Base-by-base conservation (phyloP, 2,329 filamentous ascomycete species). In the Apiospora malaysiana region DNA sequence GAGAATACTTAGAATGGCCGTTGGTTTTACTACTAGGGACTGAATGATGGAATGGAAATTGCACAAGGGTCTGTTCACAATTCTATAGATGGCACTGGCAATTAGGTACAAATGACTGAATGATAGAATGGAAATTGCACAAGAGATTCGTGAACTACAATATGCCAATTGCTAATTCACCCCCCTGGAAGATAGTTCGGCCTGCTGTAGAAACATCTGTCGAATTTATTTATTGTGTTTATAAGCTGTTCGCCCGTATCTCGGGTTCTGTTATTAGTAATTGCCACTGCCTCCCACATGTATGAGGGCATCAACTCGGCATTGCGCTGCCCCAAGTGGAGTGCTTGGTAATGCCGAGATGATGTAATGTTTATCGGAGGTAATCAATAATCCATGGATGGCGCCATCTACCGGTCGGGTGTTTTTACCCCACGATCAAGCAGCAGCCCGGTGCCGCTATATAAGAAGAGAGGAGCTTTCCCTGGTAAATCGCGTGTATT, bases 261-360 rank as follows among this genome's bases (percentile, higher is more conserved):
- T 63, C 56, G 56, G 56, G 18, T 40, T 63, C 27, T 63, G 56
- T 5, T 63, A 63, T 63, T 63, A 63, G 21, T 63, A 63, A 63
- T 63, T 63, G 32, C 56, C 56, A 40, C 56, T 63, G 40, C 32
- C 32, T 21, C 27, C 56, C 40, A 40, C 18, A 18, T 18, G 18
- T 10, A 40, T 7, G 21, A 37, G 51, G 51, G 56, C 27, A 27
- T 59, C 7, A 9, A 37, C 49, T 32, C 49, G 27, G 51, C 27
- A 63, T 40, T 63, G 27, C 56, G 37, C 21, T 18, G 8, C 56
- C 56, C 18, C 14, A 23, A 63, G 56, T 63, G 56, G 56, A 63
- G 56, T 63, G 56, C 56, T 63, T 63, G 18, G 56, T 63, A 63
- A 63, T 63, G 56, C 32, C 56, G 56, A 63, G 27, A 63, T 63